Base-by-base conservation (phyloP, 1,284 basidiomycete species). In the Fomitopsis betulina region DNA sequence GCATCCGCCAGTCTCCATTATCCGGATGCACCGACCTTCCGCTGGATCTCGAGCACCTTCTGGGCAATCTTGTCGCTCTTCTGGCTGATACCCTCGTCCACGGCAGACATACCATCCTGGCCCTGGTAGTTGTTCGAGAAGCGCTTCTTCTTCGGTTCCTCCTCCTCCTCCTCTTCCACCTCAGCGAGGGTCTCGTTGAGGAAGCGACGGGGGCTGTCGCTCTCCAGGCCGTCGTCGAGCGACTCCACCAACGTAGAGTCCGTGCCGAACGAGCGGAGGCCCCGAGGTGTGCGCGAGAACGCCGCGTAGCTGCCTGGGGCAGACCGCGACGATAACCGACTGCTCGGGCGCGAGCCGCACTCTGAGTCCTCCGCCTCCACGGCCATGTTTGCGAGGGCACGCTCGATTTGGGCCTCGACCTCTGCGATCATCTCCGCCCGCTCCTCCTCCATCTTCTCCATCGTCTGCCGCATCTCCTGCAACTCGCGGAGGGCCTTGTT, bases 371-470 rank as follows among this genome's bases (percentile, higher is more conserved):
- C 86, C 56, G 89, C 76, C 59, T 86, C 87, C 58, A 92, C 85
- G 17, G 89, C 85, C 89, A 93, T 93, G 19, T 87, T 89, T 32
- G 82, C 86, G 51, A 93, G 76, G 2, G 91, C 91, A 58, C 87
- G 80, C 70, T 93, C 90, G 66, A 93, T 93, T 74, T 93, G 90
- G 27, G 88, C 88, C 70, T 93, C 90, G 25, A 93, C 90, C 73
- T 93, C 90, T 13, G 88, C 89, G 50, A 93, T 87, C 89, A 93
- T 92, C 67, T 90, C 87, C 37, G 86, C 83, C 55, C 91, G 87
- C 71, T 93, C 90, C 62, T 83, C 76, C 69, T 93, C 90, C 91
- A 93, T 92, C 68, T 75, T 83, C 57, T 91, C 88, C 89, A 93
- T 93, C 6, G 81, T 83, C 15, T 83, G 79, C 59, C 81, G 81